Conservation (phyloP, 768 basidiomycete species). For the Clathrus columnatus region DNA sequence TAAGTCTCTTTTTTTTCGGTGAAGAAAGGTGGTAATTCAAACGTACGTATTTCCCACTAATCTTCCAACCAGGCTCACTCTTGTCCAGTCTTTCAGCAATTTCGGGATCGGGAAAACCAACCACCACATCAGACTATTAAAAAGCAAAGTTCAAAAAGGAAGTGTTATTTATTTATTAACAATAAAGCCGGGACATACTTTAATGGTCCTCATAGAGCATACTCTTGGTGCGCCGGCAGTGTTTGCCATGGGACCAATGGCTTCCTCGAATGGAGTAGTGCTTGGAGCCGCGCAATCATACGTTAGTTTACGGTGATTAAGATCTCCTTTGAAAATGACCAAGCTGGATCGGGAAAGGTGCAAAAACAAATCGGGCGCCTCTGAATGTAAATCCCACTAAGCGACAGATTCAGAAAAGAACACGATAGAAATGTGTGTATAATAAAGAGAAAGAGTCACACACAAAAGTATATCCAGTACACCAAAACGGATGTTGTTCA, state of each 20-base stretch:
- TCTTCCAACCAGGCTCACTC: constrained; percentile 90
- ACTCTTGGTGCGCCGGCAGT: constrained; percentile 82
- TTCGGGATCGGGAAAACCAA: constrained; percentile 64
- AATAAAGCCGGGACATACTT: constrained; percentile 24
- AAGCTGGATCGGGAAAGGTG: constrained; percentile 85
- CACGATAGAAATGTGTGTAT: neutral
- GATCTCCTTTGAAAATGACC: constrained; percentile 90
- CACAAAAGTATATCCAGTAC: constrained; percentile 85
- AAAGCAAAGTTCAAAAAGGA: neutral
- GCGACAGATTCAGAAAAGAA: neutral
- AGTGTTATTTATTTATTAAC: neutral
- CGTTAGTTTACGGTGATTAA: constrained; percentile 87
- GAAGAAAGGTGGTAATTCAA: constrained; percentile 3
- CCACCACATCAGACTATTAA: constrained; percentile 75
- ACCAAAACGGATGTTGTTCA: constrained; percentile 92
- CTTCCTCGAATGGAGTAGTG: constrained; percentile 79
- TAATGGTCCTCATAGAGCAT: constrained; percentile 83
- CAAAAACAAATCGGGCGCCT: constrained; percentile 87
- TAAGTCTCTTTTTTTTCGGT: constrained; percentile 3
- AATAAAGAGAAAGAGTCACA: constrained; percentile 10
- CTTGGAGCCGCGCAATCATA: constrained; percentile 83
- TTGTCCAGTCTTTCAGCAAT: constrained; percentile 75
- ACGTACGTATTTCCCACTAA: constrained; percentile 92
- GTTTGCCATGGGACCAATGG: constrained; percentile 89
- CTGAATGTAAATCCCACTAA: constrained; percentile 66